phyloP scores from a whole-genome alignment of 306 rosid species.

The Dalbergia cultrata region DNA sequence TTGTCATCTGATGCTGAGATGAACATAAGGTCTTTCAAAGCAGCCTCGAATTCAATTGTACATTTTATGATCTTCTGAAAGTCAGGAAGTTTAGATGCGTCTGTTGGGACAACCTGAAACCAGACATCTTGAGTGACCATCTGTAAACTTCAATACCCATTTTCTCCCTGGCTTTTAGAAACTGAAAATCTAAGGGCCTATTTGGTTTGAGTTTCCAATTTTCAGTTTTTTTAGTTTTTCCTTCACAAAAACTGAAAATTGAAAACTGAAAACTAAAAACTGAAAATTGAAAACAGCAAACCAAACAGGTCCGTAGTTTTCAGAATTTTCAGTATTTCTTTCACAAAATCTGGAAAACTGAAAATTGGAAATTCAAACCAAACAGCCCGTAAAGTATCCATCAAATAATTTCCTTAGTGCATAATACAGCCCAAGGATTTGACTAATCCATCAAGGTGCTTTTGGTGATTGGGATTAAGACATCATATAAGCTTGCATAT shows the following conservation, averaged over 20 bases:
- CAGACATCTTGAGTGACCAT: constrained; percentile 44
- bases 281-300: too few relatives aligned
- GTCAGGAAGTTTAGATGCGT: constrained; percentile 92
- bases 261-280: too few relatives aligned
- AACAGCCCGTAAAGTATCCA: too few relatives aligned
- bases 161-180: constrained; percentile 35
- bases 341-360: too few relatives aligned
- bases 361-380: too few relatives aligned
- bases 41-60: constrained; percentile 74
- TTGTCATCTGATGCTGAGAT: constrained; percentile 76
- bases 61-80: constrained; percentile 80
- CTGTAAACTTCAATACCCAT: constrained; percentile 6
- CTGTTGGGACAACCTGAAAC: constrained; percentile 94
- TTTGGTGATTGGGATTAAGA: constrained; percentile 30
- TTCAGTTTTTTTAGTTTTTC: too few relatives aligned
- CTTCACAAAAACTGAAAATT: too few relatives aligned
- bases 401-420: constrained; percentile 32
- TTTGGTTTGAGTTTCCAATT: too few relatives aligned
- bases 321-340: too few relatives aligned
- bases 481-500: constrained; percentile 19
- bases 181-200: not conserved
- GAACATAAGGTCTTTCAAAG: constrained; percentile 75
- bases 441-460: constrained; percentile 21
- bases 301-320: too few relatives aligned
- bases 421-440: not conserved